A percentile compares a stretch with the other conserved stretches of the same genome.
phyloP scores from a whole-genome alignment of 225 moss, liverwort and hornwort genomes.

The Pseudisothecium myosuroides region DNA sequence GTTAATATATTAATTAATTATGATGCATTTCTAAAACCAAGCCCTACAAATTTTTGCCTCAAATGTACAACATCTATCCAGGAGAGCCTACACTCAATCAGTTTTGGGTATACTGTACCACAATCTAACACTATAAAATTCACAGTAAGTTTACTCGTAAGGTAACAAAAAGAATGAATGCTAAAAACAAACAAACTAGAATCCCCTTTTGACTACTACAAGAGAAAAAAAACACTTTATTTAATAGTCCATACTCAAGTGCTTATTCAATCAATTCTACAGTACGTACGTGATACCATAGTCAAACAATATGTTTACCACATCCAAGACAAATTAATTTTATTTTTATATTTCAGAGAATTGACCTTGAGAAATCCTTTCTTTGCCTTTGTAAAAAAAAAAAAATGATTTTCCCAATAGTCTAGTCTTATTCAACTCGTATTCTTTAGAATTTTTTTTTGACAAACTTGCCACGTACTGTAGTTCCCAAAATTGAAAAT shows the following conservation, averaged over 20 bases:
- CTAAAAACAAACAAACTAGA: accelerated
- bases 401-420: neutral
- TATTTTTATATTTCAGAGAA: neutral
- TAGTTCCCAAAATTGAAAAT: neutral
- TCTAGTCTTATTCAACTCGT: too few relatives aligned
- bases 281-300: too few relatives aligned
- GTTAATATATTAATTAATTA: neutral
- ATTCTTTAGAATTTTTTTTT: neutral
- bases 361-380: neutral
- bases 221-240: accelerated
- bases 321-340: accelerated
- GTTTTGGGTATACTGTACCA: accelerated
- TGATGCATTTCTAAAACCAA: neutral
- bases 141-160: accelerated
- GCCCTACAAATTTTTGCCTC: neutral
- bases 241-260: neutral
- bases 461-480: neutral
- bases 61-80: too few relatives aligned
- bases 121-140: neutral
- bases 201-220: neutral
- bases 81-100: accelerated
- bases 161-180: accelerated
- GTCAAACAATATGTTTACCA: neutral
- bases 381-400: neutral
- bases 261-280: neutral